phyloP scores from a whole-genome alignment of 176 grass and related monocot genomes.

The Ensete ventricosum region DNA sequence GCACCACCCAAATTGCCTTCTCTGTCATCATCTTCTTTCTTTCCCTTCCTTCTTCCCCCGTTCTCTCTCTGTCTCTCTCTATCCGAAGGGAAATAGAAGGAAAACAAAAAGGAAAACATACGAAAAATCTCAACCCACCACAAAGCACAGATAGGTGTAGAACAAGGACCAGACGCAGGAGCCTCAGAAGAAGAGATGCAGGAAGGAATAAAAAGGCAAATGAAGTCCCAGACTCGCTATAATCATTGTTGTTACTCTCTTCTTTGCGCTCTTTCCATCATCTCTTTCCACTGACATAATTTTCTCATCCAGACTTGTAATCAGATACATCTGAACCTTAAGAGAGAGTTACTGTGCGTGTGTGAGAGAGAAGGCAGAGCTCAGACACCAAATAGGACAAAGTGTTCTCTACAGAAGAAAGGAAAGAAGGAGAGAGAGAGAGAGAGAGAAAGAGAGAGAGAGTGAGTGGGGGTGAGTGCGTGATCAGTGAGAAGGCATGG shows the following conservation, averaged over 20 bases:
- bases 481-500: not conserved
- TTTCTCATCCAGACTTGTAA: not conserved
- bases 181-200: not conserved
- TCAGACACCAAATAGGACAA: not conserved
- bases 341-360: slow-evolving; percentile 6
- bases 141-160: not conserved
- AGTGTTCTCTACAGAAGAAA: not conserved
- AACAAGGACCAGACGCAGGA: not conserved
- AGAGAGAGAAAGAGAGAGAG: not conserved
- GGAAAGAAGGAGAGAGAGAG: not conserved
- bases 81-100: not conserved
- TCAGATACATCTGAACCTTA: not conserved
- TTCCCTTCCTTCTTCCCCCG: not conserved
- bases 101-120: not conserved
- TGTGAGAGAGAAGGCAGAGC: not conserved
- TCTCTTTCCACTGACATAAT: not conserved
- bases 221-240: not conserved
- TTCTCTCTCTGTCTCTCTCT: not conserved
- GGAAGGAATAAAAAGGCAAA: not conserved
- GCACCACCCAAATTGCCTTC: slow-evolving; percentile 53
- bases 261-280: too few relatives aligned
- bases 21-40: slow-evolving; percentile 10
- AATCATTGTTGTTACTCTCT: not conserved
- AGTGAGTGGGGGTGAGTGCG: not conserved
- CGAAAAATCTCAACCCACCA: not conserved